Base-by-base conservation (phyloP, 495 filamentous ascomycete species). In the Apodospora peruviana region DNA sequence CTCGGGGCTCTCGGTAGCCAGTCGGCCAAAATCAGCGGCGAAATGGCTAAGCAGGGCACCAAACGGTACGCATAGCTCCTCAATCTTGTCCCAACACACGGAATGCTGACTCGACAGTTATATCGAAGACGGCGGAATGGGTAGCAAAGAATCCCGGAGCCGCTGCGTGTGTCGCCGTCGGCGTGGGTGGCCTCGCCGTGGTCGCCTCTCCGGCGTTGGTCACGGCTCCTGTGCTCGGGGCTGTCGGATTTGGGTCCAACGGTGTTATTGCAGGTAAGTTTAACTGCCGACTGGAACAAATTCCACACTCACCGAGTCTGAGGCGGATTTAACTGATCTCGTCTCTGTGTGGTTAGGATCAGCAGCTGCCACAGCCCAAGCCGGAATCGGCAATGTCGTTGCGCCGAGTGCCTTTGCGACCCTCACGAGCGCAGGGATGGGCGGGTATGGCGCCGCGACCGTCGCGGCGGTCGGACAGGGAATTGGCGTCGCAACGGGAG, bases 341-440 rank as follows among this genome's bases (percentile, higher is more conserved):
- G 5, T 9, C 39, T 5, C 16, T 20, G 18, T 36, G 35, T 20
- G 40, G 21, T 1, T 22, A 62, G 59, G 42, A 4, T 50, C 56
- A 0, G n/a, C 55, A 0, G 59, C 59, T 2, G 52, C 59, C 0
- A 39, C 29, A 2, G 20, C 29, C 4, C 59, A 62, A 8, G 20
- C 34, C 14, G 12, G 3, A 1, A 52, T 57, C 42, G 54, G 56
- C 16, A 55, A 56, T 17, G 50, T 57, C 10, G 53, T 16, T 1
- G 50, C 43, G 7, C 50, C 52, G 1, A 54, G 56, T 21, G 2
- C n/a, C 2, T 62, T 59, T 14, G 50, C 59, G 1, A 45, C 36
- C 1, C 27, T 50, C 2, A 53, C 53, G 32, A 62, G 56, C 40
- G 56, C 53, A 5, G 51, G 24, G 11, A 53, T 53, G 51, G 51